Base-by-base conservation (phyloP, 305 asterid species). In the Salvia sclarea region DNA sequence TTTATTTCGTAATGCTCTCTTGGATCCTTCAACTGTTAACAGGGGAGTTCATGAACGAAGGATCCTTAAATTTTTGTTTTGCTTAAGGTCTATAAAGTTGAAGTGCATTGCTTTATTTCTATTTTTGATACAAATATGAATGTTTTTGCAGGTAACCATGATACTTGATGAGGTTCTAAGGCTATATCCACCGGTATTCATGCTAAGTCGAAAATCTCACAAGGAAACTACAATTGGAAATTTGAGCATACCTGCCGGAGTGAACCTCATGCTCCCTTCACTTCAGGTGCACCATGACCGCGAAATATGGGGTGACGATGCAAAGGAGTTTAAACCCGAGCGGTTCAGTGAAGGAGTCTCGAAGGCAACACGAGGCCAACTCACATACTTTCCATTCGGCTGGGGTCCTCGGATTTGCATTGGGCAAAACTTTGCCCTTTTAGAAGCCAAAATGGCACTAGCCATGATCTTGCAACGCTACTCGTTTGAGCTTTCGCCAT, bases 151-250 rank as follows among this genome's bases (percentile, higher is more conserved):
- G 95, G 76, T 85, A 8, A 79, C 63, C 3, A 88, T 86, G 94
- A 84, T 90, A 40, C 74, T 90, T 4, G 64, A 77, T 4, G 94
- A 88, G 83, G 93, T 83, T n/a, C 61, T 88, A 21, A 81, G 96
- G 76, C 31, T 91, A 52, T 86, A 91, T 71, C 82, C 93, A 17
- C 84, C 95, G 0, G 86, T 24, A 25, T 16, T 72, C 14, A 60
- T 78, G 76, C 48, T 77, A 4, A 6, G 41, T 37, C 76, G 90
- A 22, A 37, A 53, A 13, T 44, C 70, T 16, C 48, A 56, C 2
- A 56, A 76, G 52, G 84, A 78, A 57, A 78, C 87, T 1, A 48
- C 58, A 11, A 11, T 86, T 0, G 85, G 87, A 16, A 53, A 83
- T 1, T 10, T 73, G 12, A 64, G 58, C 12, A 37, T 91, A 11